phyloP scores from a whole-genome alignment of 208 protist species.

The Naegleria fowleri region DNA sequence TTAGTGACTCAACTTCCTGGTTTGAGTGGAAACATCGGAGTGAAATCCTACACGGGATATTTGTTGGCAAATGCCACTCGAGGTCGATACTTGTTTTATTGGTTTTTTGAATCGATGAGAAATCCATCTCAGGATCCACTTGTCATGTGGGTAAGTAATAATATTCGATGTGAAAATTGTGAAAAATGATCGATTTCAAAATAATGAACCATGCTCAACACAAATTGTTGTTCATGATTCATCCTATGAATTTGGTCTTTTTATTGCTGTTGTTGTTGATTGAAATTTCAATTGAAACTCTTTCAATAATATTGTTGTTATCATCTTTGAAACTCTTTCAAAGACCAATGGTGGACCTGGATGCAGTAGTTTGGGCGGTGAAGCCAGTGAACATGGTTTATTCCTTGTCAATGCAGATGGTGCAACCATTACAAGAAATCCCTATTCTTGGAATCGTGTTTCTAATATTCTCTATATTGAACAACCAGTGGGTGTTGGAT shows the following conservation, averaged over 20 bases:
- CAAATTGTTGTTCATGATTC: too few relatives aligned
- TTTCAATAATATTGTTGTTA: too few relatives aligned
- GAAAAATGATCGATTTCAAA: too few relatives aligned
- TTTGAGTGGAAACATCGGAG: not conserved
- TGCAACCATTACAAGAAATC: conserved; percentile 28
- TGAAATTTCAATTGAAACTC: too few relatives aligned
- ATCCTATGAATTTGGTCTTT: too few relatives aligned
- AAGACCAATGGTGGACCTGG: not conserved
- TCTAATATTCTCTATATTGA: conserved; percentile 47
- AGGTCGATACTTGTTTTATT: conserved; percentile 43
- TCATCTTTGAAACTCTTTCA: too few relatives aligned
- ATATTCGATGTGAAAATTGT: too few relatives aligned
- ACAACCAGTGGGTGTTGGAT: conserved; percentile 35
- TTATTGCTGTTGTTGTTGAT: too few relatives aligned
- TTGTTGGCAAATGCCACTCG: conserved; percentile 14
- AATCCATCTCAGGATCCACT: conserved; percentile 42
- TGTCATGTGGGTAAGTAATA: conserved; percentile 45
- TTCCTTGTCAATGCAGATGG: conserved; percentile 9
- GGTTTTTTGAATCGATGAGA: conserved; percentile 45
- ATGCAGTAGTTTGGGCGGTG: conserved; percentile 29
- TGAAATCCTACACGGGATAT: conserved; percentile 40
- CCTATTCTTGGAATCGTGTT: conserved; percentile 40
- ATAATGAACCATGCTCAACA: too few relatives aligned
- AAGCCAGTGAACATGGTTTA: not conserved
- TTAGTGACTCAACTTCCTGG: not conserved